Base-by-base conservation (phyloP, 768 basidiomycete species). In the Serpula lacrymans region DNA sequence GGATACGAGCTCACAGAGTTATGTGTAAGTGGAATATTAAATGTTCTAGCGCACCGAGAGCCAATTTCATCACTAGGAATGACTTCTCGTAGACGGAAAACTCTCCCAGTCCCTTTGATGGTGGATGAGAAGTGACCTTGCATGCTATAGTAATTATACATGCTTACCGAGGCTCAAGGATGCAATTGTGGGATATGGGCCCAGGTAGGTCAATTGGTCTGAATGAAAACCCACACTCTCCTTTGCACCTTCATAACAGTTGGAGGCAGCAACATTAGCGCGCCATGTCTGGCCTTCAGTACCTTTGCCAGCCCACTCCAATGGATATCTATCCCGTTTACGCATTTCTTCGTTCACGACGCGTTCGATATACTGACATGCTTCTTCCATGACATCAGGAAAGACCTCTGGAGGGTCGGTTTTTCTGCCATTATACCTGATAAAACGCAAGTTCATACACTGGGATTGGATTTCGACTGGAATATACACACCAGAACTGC, bases 241-340 rank as follows among this genome's bases (percentile, higher is more conserved):
- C 54, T 83, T 82, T 26, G 75, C 72, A n/a, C 88, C 88, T 55
- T 82, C 77, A 45, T 91, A 91, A 49, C 88, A 84, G 50, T 91
- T 91, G 3, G 88, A 78, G 1, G 88, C 88, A 3, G 88, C 88
- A 17, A 91, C 88, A 49, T 90, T 91, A 1, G 88, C 89, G 39
- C 77, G 69, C 88, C 89, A 91, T 6, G 60, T 47, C 26, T 57
- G 57, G 12, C 41, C 53, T 12, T 50, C 48, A 12, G 45, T 12
- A 23, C 50, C 46, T 39, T 51, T 62, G 1, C 65, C 69, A 18
- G 57, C 69, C 84, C 86, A 91, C 60, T 91, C 89, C 4, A 84
- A 62, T 3, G 74, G 70, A 57, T 75, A 82, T 6, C 77, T 77
- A 36, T 65, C 46, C 37, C 87, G 72, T 53, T 73, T 78, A 45